Base-by-base conservation (phyloP, 768 basidiomycete species). In the Saitozyma podzolica region DNA sequence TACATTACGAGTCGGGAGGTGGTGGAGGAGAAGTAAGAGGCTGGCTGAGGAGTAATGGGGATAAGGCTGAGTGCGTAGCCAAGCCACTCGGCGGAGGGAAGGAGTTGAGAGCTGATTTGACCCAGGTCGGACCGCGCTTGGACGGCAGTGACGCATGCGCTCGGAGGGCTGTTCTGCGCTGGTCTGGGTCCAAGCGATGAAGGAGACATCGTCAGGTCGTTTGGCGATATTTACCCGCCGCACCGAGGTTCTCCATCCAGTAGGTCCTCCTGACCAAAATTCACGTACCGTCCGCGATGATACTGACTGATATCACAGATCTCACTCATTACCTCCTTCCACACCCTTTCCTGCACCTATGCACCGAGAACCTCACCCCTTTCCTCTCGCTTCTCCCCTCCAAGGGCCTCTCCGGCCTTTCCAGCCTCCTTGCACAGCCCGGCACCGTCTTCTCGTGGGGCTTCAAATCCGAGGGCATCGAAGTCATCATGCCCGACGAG, bases 321-420 rank as follows among this genome's bases (percentile, higher is more conserved):
- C 53, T 63, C 6, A 65, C 63, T 3, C 65, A 83, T 83, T 79
- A 78, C 81, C 39, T 66, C 76, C 9, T 80, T 82, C 13, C 68
- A 11, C 69, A 68, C 41, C 72, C 84, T 89, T 17, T 89, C 89
- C 8, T 90, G 88, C 3, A 88, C 68, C 89, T 97, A n/a, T 99
- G 95, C 75, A 98, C 95, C 6, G 96, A 98, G 76, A 97, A 97
- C 73, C 82, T 98, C 9, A 97, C 95, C 0, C 95, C 96, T 0
- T 96, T 98, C 81, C 84, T 97, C 61, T 92, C 95, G 75, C 86
- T 97, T 9, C 82, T 98, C 1, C 96, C 96, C 0, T 98, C 95
- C 83, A 91, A 96, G 74, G 87, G 90, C 6, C 81, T 84, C 17
- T 91, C 93, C 0, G 94, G 96, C 11, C 83, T 97, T 19, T 90